phyloP scores from a whole-genome alignment of 345 rosid species.

The Salix arbutifolia region DNA sequence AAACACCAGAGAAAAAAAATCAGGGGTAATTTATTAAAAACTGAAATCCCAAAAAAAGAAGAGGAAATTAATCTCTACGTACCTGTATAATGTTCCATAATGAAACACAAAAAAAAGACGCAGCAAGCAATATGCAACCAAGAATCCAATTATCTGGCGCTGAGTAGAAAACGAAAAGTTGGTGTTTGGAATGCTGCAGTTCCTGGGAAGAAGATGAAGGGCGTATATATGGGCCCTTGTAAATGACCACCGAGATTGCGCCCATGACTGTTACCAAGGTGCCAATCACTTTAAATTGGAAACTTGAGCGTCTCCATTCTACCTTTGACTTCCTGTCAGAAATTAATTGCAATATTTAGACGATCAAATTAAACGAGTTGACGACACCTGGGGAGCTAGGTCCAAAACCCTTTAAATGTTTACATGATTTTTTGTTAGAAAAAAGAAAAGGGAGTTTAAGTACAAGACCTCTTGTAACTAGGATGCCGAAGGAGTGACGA shows the following conservation, averaged over 20 bases:
- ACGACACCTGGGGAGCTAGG: too few species aligned
- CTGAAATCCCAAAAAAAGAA: background rate
- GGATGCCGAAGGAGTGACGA: too few species aligned
- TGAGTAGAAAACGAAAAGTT: constrained; percentile 50
- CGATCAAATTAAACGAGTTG: background rate
- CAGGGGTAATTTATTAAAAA: background rate
- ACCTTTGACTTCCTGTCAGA: constrained; percentile 40
- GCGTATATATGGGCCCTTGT: constrained; percentile 53
- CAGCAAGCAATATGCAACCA: constrained; percentile 65
- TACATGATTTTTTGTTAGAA: too few species aligned
- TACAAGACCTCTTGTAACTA: too few species aligned
- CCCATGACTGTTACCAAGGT: constrained; percentile 52
- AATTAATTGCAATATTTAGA: background rate
- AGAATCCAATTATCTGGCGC: constrained; percentile 60
- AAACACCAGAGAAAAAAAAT: background rate
- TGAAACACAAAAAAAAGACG: constrained; percentile 53
- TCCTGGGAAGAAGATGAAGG: constrained; percentile 29
- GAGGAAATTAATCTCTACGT: background rate
- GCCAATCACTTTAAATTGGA: constrained; percentile 45
- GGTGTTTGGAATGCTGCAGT: constrained; percentile 24
- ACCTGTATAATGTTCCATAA: constrained; percentile 73
- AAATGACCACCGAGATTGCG: constrained; percentile 44
- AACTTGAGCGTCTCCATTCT: constrained; percentile 47
- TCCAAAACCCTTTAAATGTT: too few species aligned
- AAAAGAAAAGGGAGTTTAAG: too few species aligned